Conservation (phyloP, 1,284 basidiomycete species). For the Heterobasidion irregulare region DNA sequence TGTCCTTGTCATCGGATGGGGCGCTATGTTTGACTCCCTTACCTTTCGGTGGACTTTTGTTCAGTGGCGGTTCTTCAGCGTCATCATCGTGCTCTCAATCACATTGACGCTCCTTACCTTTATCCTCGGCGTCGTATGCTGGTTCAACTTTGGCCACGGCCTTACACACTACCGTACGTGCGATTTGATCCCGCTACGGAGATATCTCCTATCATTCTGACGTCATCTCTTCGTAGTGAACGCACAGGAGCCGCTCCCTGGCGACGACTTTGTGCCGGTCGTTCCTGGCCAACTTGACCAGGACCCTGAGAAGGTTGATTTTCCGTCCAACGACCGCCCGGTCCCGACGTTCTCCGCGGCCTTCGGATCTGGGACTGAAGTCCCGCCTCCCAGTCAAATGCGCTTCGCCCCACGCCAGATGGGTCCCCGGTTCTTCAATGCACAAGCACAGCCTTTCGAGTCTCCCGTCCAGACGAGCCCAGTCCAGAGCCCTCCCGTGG, state of each 20-base stretch:
- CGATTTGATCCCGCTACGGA: neutral
- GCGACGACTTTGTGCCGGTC: slow-evolving; percentile 37
- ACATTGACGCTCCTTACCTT: slow-evolving; percentile 46
- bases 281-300: slow-evolving; percentile 18
- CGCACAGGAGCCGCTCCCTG: slow-evolving; percentile 41
- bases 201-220: neutral
- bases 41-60: slow-evolving; percentile 72
- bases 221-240: slow-evolving; percentile 34
- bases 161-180: slow-evolving; percentile 57
- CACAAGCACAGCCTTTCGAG: slow-evolving; percentile 33
- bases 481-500: slow-evolving; percentile 2
- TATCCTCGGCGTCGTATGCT: slow-evolving; percentile 55
- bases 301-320: slow-evolving; percentile 59
- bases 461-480: slow-evolving; percentile 2
- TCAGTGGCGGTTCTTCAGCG: slow-evolving; percentile 66
- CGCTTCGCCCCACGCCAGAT: slow-evolving; percentile 26
- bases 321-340: slow-evolving; percentile 43
- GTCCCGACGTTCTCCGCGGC: slow-evolving; percentile 48
- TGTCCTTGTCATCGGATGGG: slow-evolving; percentile 58
- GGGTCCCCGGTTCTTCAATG: slow-evolving; percentile 44
- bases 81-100: slow-evolving; percentile 53
- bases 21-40: slow-evolving; percentile 59
- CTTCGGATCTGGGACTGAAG: slow-evolving; percentile 32
- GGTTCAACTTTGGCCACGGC: slow-evolving; percentile 69
- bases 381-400: slow-evolving; percentile 32